Percentiles rank a stretch among this genome's conserved stretches.
Evolutionary conservation across 2,329 filamentous ascomycete species (phyloP).

Genomic region (Lecanicillium sp.): DNA sequence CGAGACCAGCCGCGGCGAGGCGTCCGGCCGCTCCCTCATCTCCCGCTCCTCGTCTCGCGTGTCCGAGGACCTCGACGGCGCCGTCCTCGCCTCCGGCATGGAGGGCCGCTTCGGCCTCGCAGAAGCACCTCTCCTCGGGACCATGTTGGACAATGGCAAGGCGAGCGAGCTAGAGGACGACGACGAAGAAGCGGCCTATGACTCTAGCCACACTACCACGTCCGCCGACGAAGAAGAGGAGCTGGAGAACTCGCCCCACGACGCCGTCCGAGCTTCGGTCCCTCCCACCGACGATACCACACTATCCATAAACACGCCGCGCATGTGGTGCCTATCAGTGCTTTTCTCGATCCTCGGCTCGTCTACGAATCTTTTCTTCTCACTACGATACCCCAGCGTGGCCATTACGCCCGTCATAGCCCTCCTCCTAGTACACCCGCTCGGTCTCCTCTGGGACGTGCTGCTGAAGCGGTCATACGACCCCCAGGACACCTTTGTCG

Average conservation of each 20-base stretch:
- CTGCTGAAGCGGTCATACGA: conserved; percentile 56
- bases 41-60: conserved; percentile 26
- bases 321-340: conserved; percentile 79
- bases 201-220: conserved; percentile 21
- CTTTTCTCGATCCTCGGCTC: conserved; percentile 76
- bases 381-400: conserved; percentile 81
- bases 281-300: conserved; percentile 66
- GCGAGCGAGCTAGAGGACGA: conserved; percentile 30
- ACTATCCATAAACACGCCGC: conserved; percentile 78
- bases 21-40: conserved; percentile 16
- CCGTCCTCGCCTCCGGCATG: conserved; percentile 43
- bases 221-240: conserved; percentile 36
- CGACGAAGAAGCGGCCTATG: conserved; percentile 22
- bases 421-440: conserved; percentile 73
- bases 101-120: conserved; percentile 46
- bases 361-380: conserved; percentile 82
- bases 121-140: conserved; percentile 38
- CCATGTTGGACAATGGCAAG: conserved; percentile 35
- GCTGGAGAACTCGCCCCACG: conserved; percentile 65
- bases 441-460: conserved; percentile 73
- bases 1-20: conserved; percentile 23
- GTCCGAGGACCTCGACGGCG: conserved; percentile 44
- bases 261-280: conserved; percentile 74
- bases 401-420: conserved; percentile 86
- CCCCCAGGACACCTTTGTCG: conserved; percentile 38